Percentiles rank a stretch among this genome's conserved stretches.
Conservation (phyloP, 495 filamentous ascomycete species). For the Rostrohypoxylon terebratum region DNA sequence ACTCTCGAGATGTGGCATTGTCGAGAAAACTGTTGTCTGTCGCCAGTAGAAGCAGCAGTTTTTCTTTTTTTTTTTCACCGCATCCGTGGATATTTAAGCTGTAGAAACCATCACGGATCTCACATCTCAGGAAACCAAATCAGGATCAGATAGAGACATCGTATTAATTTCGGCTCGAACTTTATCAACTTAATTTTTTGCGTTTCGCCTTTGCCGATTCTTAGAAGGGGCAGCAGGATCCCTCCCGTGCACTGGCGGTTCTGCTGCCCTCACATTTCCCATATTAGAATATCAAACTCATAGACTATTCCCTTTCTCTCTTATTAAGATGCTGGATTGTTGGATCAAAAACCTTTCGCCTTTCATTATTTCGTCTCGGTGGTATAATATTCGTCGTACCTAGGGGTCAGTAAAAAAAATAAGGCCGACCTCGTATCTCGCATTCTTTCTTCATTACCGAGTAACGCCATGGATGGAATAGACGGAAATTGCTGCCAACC, state of each 20-base stretch:
- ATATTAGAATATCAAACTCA: constrained; percentile 43
- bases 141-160: constrained; percentile 23
- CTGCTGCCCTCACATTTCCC: constrained; percentile 29
- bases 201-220: constrained; percentile 36
- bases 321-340: constrained; percentile 27
- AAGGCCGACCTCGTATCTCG: constrained; percentile 32
- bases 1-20: constrained; percentile 8
- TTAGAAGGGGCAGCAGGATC: constrained; percentile 17
- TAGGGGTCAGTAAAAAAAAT: constrained; percentile 20
- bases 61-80: background rate
- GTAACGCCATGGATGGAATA: constrained; percentile 43
- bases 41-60: background rate
- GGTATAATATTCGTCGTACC: constrained; percentile 36
- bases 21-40: background rate
- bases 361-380: constrained; percentile 51
- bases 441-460: constrained; percentile 45
- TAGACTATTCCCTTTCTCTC: constrained; percentile 16
- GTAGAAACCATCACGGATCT: constrained; percentile 10
- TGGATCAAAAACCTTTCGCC: constrained; percentile 9
- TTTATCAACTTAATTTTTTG: constrained; percentile 43
- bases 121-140: constrained; percentile 4
- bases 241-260: constrained; percentile 9
- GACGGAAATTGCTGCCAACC: constrained; percentile 42
- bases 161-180: constrained; percentile 42
- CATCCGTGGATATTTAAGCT: background rate